Evolutionary conservation across 2,329 filamentous ascomycete species (phyloP).

Genomic region (Curvularia spicifera): DNA sequence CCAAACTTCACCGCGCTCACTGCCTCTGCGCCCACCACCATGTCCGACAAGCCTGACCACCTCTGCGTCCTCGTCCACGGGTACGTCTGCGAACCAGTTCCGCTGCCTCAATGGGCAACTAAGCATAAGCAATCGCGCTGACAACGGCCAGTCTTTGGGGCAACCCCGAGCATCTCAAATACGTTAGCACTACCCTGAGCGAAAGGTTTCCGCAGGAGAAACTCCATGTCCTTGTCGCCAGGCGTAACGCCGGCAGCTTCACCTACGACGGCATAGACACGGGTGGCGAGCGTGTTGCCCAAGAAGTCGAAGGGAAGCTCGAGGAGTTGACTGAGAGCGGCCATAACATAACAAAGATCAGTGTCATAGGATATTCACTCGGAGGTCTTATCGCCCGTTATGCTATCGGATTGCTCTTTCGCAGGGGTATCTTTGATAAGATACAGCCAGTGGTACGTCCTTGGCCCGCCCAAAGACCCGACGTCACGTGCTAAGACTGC

Average conservation of each 20-base stretch:
- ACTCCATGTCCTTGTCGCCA: conserved; percentile 73
- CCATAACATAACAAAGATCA: conserved; percentile 78
- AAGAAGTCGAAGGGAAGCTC: conserved; percentile 67
- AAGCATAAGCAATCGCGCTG: conserved; percentile 16
- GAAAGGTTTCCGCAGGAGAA: conserved; percentile 66
- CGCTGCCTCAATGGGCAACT: conserved; percentile 7
- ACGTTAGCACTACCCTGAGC: conserved; percentile 70
- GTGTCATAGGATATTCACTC: conserved; percentile 86
- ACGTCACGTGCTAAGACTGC: conserved; percentile 16
- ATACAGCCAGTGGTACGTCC: conserved; percentile 78
- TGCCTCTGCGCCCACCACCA: conserved; percentile 15
- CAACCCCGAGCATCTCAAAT: conserved; percentile 74
- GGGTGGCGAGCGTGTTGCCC: conserved; percentile 69
- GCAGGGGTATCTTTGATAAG: conserved; percentile 78
- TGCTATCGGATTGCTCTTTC: conserved; percentile 81
- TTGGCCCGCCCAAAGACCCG: not conserved
- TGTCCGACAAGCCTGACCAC: conserved; percentile 61
- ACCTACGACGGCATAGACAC: conserved; percentile 73
- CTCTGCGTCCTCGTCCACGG: conserved; percentile 79
- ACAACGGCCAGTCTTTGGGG: conserved; percentile 71
- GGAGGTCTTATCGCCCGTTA: conserved; percentile 88
- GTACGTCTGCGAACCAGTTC: conserved; percentile 55
- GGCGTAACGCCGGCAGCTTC: conserved; percentile 74
- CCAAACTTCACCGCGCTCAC: conserved; percentile 24
- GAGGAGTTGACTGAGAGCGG: conserved; percentile 64